A percentile compares a stretch with the other conserved stretches of the same genome.
These are phyloP conservation scores for Atkinsonella hypoxylon DNA, from an alignment of 2,329 filamentous ascomycete genomes.

Conservation along the genomic window DNA sequence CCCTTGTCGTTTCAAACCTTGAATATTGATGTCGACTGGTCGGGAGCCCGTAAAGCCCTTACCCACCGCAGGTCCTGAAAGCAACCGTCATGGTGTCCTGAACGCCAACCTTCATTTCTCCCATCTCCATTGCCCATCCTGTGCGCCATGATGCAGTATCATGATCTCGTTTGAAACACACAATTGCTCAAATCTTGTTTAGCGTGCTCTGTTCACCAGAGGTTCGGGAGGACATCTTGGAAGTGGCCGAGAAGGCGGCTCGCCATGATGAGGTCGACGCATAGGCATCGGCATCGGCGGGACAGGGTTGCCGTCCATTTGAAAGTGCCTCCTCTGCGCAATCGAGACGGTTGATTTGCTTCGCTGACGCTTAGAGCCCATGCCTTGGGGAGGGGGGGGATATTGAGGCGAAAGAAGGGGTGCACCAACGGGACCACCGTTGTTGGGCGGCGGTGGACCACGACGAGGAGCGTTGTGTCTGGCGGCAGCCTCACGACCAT, in stretches of 20 bases:
- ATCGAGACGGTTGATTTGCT: background rate
- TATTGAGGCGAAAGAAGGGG: conserved; percentile 13
- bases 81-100: background rate
- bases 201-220: conserved; percentile 19
- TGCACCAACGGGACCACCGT: background rate
- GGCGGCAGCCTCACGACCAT: conserved; percentile 2
- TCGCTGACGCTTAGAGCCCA: background rate
- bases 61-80: background rate
- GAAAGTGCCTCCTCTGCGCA: conserved; percentile 2
- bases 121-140: background rate
- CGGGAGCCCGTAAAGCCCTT: background rate
- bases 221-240: conserved; percentile 15
- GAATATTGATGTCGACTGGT: background rate
- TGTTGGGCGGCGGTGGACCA: conserved; percentile 3
- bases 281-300: conserved; percentile 17
- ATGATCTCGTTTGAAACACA: background rate
- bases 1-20: background rate
- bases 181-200: background rate
- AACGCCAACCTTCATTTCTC: background rate
- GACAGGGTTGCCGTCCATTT: conserved; percentile 7
- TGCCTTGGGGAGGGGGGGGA: conserved; percentile 8
- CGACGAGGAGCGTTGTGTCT: conserved; percentile 7
- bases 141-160: background rate
- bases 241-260: conserved; percentile 1
- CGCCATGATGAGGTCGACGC: conserved; percentile 11